Evolutionary conservation across 2,329 filamentous ascomycete genomes (phyloP).

Genomic region (Diaporthe destruens): DNA sequence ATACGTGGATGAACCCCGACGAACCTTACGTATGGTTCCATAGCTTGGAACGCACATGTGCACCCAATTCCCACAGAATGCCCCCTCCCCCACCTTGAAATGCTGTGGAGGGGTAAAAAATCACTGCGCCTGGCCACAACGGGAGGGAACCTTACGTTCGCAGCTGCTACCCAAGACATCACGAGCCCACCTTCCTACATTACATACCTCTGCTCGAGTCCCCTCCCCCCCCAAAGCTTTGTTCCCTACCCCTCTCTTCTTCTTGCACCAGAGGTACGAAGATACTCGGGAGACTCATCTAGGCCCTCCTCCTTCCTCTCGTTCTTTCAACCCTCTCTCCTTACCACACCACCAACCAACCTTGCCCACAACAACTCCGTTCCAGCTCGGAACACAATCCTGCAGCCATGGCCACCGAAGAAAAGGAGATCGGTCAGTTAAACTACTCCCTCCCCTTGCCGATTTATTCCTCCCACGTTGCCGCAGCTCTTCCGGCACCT

Average conservation of each 20-base stretch:
- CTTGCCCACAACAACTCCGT: not conserved
- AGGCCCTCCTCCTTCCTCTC: conserved; percentile 26
- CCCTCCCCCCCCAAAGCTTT: conserved; percentile 33
- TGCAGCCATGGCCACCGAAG: conserved; percentile 54
- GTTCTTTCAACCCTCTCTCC: conserved; percentile 22
- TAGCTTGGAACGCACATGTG: conserved; percentile 31
- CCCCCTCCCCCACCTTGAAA: conserved; percentile 49
- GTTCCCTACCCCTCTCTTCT: conserved; percentile 26
- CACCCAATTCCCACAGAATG: conserved; percentile 44
- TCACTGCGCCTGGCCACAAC: conserved; percentile 38
- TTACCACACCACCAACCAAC: conserved; percentile 1
- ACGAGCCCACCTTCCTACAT: conserved; percentile 32
- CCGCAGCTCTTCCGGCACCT: conserved; percentile 13
- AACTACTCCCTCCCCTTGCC: conserved; percentile 10
- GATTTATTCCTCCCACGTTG: not conserved
- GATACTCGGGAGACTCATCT: conserved; percentile 28
- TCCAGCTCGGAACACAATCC: conserved; percentile 4
- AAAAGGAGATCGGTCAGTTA: conserved; percentile 55
- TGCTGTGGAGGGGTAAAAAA: conserved; percentile 43
- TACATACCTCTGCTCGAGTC: conserved; percentile 31
- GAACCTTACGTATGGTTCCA: conserved; percentile 22
- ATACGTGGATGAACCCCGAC: conserved; percentile 30
- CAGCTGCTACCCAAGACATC: conserved; percentile 36
- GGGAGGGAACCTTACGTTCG: conserved; percentile 20
- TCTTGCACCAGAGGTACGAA: conserved; percentile 14